Evolutionary conservation across 2,329 filamentous ascomycete species (phyloP).

Genomic region (Dryadomyces quercivorus): DNA sequence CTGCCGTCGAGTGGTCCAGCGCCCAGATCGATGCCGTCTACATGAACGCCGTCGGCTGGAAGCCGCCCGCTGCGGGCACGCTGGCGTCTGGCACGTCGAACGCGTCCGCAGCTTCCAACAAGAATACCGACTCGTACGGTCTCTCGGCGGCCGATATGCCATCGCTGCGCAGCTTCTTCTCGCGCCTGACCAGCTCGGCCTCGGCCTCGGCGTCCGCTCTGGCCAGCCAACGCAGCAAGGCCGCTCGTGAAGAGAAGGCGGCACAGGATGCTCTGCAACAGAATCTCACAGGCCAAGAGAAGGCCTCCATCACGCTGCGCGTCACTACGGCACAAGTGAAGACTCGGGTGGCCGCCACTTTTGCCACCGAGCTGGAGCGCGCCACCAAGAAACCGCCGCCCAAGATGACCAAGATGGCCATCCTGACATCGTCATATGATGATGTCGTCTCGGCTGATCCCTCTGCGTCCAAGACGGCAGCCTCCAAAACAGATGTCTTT

Average conservation of each 20-base stretch:
- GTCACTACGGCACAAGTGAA: slow-evolving; percentile 75
- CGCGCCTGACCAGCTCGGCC: slow-evolving; percentile 48
- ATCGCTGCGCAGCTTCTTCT: slow-evolving; percentile 70
- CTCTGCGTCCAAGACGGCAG: slow-evolving; percentile 14
- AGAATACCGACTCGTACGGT: slow-evolving; percentile 36
- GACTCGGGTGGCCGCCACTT: slow-evolving; percentile 59
- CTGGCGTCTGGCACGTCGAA: neutral
- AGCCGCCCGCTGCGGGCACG: slow-evolving; percentile 36
- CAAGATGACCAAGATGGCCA: slow-evolving; percentile 71
- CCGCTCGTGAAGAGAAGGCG: slow-evolving; percentile 48
- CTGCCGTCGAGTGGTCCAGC: slow-evolving; percentile 68
- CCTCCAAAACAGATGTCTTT: slow-evolving; percentile 66
- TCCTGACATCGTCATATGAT: slow-evolving; percentile 85
- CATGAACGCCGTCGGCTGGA: slow-evolving; percentile 83
- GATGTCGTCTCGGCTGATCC: slow-evolving; percentile 56
- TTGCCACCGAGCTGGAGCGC: slow-evolving; percentile 78
- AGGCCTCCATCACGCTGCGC: slow-evolving; percentile 74
- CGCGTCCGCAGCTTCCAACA: slow-evolving; percentile 14
- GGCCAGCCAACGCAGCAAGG: slow-evolving; percentile 37
- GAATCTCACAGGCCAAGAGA: slow-evolving; percentile 58
- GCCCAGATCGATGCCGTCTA: slow-evolving; percentile 86
- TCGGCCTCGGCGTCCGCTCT: slow-evolving; percentile 28
- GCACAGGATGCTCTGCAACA: slow-evolving; percentile 52
- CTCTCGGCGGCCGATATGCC: slow-evolving; percentile 37
- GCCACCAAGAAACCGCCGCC: slow-evolving; percentile 96